Conservation (phyloP, 495 filamentous ascomycete genomes). For the Bryoglossum gracile region DNA sequence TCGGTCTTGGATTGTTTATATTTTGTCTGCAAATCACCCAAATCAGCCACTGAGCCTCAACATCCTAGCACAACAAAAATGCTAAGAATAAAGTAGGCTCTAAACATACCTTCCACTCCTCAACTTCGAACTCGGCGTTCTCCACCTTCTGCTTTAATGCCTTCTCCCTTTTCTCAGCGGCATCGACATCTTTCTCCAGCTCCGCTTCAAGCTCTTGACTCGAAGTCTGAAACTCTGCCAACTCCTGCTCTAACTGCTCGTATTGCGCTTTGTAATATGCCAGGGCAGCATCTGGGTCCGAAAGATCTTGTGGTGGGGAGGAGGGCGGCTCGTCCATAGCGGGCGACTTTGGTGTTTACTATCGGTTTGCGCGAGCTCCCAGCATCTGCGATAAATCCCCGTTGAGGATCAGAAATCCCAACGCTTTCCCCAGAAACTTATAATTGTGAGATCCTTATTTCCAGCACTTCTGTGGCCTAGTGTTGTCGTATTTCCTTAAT, state of each 20-base stretch:
- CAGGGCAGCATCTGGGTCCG: slow-evolving; percentile 62
- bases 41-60: slow-evolving; percentile 15
- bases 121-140: slow-evolving; percentile 74
- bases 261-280: slow-evolving; percentile 95
- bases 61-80: neutral
- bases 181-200: slow-evolving; percentile 93
- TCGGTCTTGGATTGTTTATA: slow-evolving; percentile 93
- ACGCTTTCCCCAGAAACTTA: too few relatives aligned
- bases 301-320: slow-evolving; percentile 49
- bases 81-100: neutral
- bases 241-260: slow-evolving; percentile 82
- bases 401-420: too few relatives aligned
- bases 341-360: slow-evolving; percentile 24
- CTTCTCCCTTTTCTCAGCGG: slow-evolving; percentile 86
- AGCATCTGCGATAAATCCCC: slow-evolving; percentile 12
- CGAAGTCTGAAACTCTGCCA: slow-evolving; percentile 89
- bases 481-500: too few relatives aligned
- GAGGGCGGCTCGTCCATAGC: slow-evolving; percentile 59
- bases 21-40: slow-evolving; percentile 60
- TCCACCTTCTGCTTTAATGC: slow-evolving; percentile 81
- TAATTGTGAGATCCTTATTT: too few relatives aligned
- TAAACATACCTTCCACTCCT: slow-evolving; percentile 89
- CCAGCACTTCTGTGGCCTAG: too few relatives aligned
- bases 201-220: slow-evolving; percentile 92
- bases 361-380: too few relatives aligned